Evolutionary conservation across 2,329 filamentous ascomycete species (phyloP).

Genomic region (Fusarium euwallaceae): DNA sequence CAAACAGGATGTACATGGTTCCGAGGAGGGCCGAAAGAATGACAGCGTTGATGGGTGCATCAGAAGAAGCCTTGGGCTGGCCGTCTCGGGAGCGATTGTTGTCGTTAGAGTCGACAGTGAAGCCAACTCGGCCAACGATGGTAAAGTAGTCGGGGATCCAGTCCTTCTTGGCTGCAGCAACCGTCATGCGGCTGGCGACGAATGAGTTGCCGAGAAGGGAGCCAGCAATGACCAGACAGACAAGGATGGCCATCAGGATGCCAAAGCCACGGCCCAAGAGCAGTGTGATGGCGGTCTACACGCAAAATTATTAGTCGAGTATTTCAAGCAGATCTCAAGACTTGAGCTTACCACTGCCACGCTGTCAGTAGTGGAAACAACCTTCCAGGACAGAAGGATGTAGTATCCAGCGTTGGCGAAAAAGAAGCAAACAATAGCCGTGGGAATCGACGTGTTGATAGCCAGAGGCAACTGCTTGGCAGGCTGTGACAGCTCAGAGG

Average conservation of each 20-base stretch:
- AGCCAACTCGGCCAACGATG: constrained; percentile 59
- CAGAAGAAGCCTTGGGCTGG: constrained; percentile 49
- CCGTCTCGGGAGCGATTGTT: neutral
- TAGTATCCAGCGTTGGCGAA: constrained; percentile 73
- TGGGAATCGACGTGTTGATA: constrained; percentile 71
- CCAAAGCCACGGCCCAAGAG: constrained; percentile 68
- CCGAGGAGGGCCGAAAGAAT: constrained; percentile 63
- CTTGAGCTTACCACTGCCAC: constrained; percentile 68
- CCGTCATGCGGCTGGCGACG: constrained; percentile 71
- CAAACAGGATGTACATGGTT: constrained; percentile 69
- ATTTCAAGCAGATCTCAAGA: neutral
- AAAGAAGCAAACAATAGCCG: constrained; percentile 71
- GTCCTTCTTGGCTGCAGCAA: constrained; percentile 66
- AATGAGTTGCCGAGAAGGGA: constrained; percentile 74
- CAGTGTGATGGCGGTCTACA: constrained; percentile 66
- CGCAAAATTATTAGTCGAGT: neutral
- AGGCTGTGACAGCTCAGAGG: constrained; percentile 65
- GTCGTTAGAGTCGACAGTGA: constrained; percentile 24
- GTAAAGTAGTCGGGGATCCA: constrained; percentile 64
- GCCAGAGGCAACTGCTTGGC: constrained; percentile 69
- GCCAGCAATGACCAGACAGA: constrained; percentile 72
- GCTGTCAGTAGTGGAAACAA: constrained; percentile 70
- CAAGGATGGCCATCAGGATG: constrained; percentile 66
- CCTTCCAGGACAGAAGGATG: constrained; percentile 70
- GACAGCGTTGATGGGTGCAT: constrained; percentile 68